Base-by-base conservation (phyloP, 192 early-diverging fungal genomes). In the Allomyces javanicus region DNA sequence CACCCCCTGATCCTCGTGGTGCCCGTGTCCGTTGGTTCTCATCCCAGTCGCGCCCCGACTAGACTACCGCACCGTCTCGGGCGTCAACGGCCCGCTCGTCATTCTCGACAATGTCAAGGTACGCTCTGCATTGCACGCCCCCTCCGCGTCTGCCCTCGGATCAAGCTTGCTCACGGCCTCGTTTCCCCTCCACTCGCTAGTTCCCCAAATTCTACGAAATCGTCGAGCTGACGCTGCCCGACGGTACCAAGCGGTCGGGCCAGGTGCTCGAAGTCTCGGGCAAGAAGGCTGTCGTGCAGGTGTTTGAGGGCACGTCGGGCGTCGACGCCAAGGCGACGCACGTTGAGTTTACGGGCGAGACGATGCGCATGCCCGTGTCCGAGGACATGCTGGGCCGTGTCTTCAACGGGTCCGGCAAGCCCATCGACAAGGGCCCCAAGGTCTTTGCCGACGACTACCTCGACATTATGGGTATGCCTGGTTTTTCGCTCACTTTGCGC, bases 331-430 rank as follows among this genome's bases (percentile, higher is more conserved):
- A 96, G 78, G 80, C 85, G 58, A 97, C 94, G 12, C 90, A 89
- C 63, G 94, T 91, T 44, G 90, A 91, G 74, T 99, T 99, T 71
- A 90, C 92, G 9, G 96, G 96, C 27, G 89, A 97, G 68, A 91
- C 91, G 44, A 80, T 92, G 33, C 92, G 92, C 72, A 96, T 96
- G 74, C 91, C 96, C 7, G 96, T 99, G 25, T 95, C 92, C 23
- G 94, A 99, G 74, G 96, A 99, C 72, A 97, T 99, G 92, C 79
- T 99, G 76, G 96, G 96, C 64, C 88, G 96, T 67, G 89, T 97
- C 25, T 99, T 97, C 77, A 97, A 97, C 83, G 96, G 96, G 66
- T 97, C 94, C 25, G 96, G 96, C 72, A 99, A 99, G 81, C 80
- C 89, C 22, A 99, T 99, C 70, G 94, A 99, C 70, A 89, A 93